Percentiles rank a stretch among this genome's conserved stretches.
phyloP scores from a whole-genome alignment of 768 basidiomycete species.

The Infundibulicybe gibba region DNA sequence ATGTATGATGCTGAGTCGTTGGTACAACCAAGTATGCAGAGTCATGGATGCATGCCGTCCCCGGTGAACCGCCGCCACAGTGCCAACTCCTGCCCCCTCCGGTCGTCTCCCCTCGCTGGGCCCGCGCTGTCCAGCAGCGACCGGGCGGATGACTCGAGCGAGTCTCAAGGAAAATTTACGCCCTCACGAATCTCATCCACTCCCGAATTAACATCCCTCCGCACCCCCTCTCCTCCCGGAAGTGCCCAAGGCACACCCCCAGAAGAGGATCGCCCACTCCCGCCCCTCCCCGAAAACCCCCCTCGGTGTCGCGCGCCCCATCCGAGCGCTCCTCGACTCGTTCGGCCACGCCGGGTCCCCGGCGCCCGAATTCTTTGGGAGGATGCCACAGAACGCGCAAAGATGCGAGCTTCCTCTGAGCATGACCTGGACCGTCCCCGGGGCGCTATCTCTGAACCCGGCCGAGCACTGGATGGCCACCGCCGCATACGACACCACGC shows the following conservation, averaged over 20 bases:
- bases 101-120: slow-evolving; percentile 40
- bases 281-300: too few species aligned
- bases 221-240: neutral
- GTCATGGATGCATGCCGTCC: slow-evolving; percentile 3
- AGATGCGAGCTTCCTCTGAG: too few species aligned
- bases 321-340: neutral
- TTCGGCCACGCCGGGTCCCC: neutral
- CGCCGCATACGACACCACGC: slow-evolving; percentile 29
- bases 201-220: slow-evolving; percentile 13
- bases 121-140: slow-evolving; percentile 25
- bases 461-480: slow-evolving; percentile 32
- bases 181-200: slow-evolving; percentile 9
- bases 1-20: too few species aligned
- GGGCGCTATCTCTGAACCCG: slow-evolving; percentile 7
- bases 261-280: too few species aligned
- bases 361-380: slow-evolving; percentile 2
- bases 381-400: neutral
- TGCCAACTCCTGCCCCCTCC: slow-evolving; percentile 24
- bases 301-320: too few species aligned
- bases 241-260: too few species aligned
- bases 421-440: too few species aligned
- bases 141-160: slow-evolving; percentile 1
- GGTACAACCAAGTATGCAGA: too few species aligned
- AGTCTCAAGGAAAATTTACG: neutral
- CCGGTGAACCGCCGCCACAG: slow-evolving; percentile 9